Evolutionary conservation across 371 early-diverging fungal species (phyloP).

Genomic region (Funneliformis caledonium): DNA sequence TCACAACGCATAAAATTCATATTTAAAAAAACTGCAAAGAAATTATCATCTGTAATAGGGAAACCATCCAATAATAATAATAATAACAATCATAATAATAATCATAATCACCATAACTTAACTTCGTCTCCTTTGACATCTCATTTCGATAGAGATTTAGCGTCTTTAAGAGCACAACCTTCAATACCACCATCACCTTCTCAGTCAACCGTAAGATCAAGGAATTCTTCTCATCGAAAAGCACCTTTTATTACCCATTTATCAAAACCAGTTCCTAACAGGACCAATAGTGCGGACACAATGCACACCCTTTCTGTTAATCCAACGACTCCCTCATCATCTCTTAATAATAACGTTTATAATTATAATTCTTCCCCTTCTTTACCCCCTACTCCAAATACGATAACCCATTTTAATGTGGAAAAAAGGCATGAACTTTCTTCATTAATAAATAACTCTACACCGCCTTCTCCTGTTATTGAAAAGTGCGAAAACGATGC

Average conservation of each 20-base stretch:
- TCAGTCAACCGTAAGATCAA: constrained; percentile 12
- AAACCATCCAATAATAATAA: background rate
- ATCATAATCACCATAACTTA: background rate
- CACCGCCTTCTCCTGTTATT: background rate
- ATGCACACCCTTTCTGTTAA: background rate
- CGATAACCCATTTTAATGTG: background rate
- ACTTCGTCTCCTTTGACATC: background rate
- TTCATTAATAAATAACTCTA: background rate
- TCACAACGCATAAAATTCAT: constrained; percentile 23
- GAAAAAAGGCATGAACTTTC: background rate
- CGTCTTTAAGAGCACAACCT: constrained; percentile 13
- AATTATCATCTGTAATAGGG: background rate
- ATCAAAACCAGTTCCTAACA: background rate
- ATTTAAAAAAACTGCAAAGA: background rate
- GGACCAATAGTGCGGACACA: constrained; percentile 27
- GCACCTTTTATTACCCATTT: background rate
- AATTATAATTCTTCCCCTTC: background rate
- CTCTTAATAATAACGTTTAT: constrained; percentile 12
- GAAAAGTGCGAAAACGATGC: constrained; percentile 12
- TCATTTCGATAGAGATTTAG: constrained; percentile 14
- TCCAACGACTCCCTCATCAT: background rate
- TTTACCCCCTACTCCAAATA: background rate
- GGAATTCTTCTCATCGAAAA: background rate
- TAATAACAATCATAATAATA: background rate
- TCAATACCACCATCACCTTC: constrained; percentile 27